Evolutionary conservation across 768 basidiomycete species (phyloP), one percentile per base, ranked within the genome.

Genomic region (Leccinum arenicola): DNA sequence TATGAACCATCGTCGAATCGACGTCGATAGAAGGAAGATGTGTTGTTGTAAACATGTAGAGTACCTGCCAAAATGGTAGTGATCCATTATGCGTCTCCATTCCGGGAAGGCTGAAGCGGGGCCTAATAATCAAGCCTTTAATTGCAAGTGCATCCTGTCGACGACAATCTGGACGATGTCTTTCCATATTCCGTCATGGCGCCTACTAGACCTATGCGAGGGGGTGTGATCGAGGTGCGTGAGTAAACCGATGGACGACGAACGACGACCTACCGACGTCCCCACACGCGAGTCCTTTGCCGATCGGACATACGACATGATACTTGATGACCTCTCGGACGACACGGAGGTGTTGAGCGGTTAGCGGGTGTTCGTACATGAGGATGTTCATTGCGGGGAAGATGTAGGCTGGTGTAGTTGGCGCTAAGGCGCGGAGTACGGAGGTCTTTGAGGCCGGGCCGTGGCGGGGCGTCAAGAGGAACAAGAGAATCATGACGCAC

Each of bases 331-430:
- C 80, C 1, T 95, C 89, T 27, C 78, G 79, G 6, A 96, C 81
- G 40, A 89, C 68, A 21, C 84, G 81, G 45, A 98, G 74, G 68
- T 99, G 97, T 62, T 89, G 84, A 1, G 84, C 82, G 1, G 97
- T 98, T 50, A 98, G 80, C 19, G 94, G 94, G 70, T 98, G 95
- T 59, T 91, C 85, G 69, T 92, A 98, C 96, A 99, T 99, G 64
- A 93, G 78, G 3, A 96, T 98, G 73, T 99, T 99, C 96, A 98
- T 99, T 0, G 96, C 97, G 2, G 96, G 96, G 69, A 95, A 98
- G 38, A 98, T 74, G 68, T 89, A 93, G 7, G 93, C 93, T 7
- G 91, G 90, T 0, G 93, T 97, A 6, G 83, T 80, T 0, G 94
- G 91, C 3, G 90, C 79, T 0, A 96, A 77, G 0, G 93, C 95